Evolutionary conservation across 192 early-diverging fungal species (phyloP).

Genomic region (Kappamyces sp.): DNA sequence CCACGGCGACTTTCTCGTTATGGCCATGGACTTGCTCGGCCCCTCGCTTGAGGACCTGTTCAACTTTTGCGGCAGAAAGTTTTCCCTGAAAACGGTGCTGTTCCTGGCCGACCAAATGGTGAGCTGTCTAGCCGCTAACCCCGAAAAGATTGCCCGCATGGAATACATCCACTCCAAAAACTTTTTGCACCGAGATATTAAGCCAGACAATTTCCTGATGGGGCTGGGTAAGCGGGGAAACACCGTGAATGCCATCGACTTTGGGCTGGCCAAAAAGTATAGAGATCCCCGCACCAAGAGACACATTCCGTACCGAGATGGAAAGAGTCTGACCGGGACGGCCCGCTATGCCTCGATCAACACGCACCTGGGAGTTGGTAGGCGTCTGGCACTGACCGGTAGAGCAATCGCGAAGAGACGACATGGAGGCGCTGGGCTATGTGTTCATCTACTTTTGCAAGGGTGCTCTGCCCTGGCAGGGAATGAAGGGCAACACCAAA

Average conservation of each 20-base stretch:
- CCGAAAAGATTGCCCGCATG: neutral
- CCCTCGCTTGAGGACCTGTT: slow-evolving; percentile 88
- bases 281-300: slow-evolving; percentile 80
- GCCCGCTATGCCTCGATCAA: slow-evolving; percentile 91
- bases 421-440: slow-evolving; percentile 82
- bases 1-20: slow-evolving; percentile 75
- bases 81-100: slow-evolving; percentile 80
- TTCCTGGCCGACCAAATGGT: slow-evolving; percentile 83
- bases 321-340: slow-evolving; percentile 77
- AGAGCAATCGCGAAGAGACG: slow-evolving; percentile 87
- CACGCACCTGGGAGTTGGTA: slow-evolving; percentile 79
- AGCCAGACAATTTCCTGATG: slow-evolving; percentile 61
- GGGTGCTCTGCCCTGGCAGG: slow-evolving; percentile 83
- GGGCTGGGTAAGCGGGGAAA: slow-evolving; percentile 44
- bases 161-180: slow-evolving; percentile 54
- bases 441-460: slow-evolving; percentile 91
- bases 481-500: slow-evolving; percentile 81
- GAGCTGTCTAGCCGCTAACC: slow-evolving; percentile 7
- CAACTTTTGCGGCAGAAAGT: slow-evolving; percentile 84
- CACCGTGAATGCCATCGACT: slow-evolving; percentile 72
- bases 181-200: slow-evolving; percentile 62
- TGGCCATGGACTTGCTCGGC: slow-evolving; percentile 88
- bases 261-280: slow-evolving; percentile 90
- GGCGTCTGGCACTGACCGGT: neutral
- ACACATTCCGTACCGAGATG: slow-evolving; percentile 86